These are phyloP conservation scores for Kodamaea anthophila DNA, from an alignment of 1,139 yeast species.

Conservation along the genomic window DNA sequence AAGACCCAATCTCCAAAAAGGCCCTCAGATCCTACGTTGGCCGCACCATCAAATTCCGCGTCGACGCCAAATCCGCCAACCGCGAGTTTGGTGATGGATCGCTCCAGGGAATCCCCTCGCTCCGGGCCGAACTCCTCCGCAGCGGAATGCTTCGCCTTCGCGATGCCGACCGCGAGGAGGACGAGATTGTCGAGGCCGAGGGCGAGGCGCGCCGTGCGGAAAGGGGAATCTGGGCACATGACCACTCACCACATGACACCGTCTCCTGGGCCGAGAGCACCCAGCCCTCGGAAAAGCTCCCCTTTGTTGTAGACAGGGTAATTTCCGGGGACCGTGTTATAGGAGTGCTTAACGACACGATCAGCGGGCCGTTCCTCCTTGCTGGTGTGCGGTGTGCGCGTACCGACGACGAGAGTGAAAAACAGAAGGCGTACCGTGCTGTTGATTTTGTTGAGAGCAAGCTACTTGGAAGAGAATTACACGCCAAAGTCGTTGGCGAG, in stretches of 20 bases:
- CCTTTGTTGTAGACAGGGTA: conserved; percentile 67
- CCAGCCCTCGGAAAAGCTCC: conserved; percentile 31
- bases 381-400: conserved; percentile 76
- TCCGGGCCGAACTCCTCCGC: conserved; percentile 50
- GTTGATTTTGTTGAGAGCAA: conserved; percentile 62
- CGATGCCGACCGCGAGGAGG: conserved; percentile 37
- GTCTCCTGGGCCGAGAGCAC: conserved; percentile 32
- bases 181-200: conserved; percentile 32
- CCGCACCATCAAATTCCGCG: conserved; percentile 57
- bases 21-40: conserved; percentile 60
- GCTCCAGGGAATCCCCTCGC: conserved; percentile 58
- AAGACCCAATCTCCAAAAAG: conserved; percentile 54
- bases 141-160: conserved; percentile 62
- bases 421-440: conserved; percentile 59
- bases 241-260: conserved; percentile 14
- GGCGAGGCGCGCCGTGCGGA: conserved; percentile 43
- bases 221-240: conserved; percentile 49
- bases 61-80: conserved; percentile 48
- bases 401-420: conserved; percentile 41
- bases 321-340: conserved; percentile 72
- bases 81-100: conserved; percentile 71
- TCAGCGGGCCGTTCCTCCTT: conserved; percentile 52
- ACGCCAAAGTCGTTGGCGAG: conserved; percentile 54
- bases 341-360: conserved; percentile 43
- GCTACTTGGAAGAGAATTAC: conserved; percentile 47